phyloP scores from a whole-genome alignment of 768 basidiomycete species.

The Leccinum uliginosum region DNA sequence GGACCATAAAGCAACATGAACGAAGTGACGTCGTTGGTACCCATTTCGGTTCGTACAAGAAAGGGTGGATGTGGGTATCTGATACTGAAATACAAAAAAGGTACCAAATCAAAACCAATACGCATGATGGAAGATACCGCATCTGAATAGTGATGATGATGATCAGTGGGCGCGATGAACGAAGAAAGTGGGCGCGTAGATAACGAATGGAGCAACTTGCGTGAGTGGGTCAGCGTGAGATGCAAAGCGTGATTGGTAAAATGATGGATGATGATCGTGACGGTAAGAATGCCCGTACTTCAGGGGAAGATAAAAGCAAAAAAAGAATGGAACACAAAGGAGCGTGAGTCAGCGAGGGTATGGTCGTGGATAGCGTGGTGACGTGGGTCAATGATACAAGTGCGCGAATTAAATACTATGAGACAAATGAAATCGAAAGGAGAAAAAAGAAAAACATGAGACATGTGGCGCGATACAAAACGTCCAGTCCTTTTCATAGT shows the following conservation, averaged over 20 bases:
- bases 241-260: slow-evolving; percentile 5
- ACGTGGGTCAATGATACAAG: slow-evolving; percentile 19
- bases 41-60: slow-evolving; percentile 4
- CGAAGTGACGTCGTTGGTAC: neutral
- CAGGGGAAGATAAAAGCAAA: neutral
- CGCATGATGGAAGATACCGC: neutral
- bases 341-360: slow-evolving; percentile 6
- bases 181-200: neutral
- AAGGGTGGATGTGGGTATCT: neutral
- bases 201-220: neutral
- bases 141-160: slow-evolving; percentile 1
- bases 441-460: neutral
- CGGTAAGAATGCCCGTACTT: neutral
- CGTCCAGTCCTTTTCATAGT: slow-evolving; percentile 12
- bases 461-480: slow-evolving; percentile 7
- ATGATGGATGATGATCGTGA: neutral
- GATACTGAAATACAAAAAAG: neutral
- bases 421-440: slow-evolving; percentile 6
- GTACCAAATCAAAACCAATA: neutral
- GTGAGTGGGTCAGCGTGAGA: slow-evolving; percentile 1
- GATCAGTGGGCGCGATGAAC: neutral
- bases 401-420: slow-evolving; percentile 28
- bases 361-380: neutral
- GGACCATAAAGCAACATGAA: neutral
- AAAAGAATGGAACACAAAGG: neutral